Evolutionary conservation across 768 basidiomycete genomes (phyloP), one percentile per base, ranked within the genome.

Genomic region (Suillus spraguei): DNA sequence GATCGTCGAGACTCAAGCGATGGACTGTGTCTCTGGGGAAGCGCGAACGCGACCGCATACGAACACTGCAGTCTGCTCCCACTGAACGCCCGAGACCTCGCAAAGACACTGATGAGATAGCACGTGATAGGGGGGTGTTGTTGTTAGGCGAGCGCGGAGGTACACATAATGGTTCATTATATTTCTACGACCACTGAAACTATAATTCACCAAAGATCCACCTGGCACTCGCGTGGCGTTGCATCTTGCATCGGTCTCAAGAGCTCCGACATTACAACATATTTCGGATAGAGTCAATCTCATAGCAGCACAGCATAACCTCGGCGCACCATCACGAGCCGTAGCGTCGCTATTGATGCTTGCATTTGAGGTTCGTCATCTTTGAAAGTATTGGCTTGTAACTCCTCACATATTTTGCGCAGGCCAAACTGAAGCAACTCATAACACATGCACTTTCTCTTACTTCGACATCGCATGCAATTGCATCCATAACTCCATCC

Each of bases 341-440:
- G 92, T 91, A 8, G 80, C 90, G 14, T 80, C 86, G 3, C 79
- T 94, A 3, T 84, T 93, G 82, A 86, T 87, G 74, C 82, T 92
- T 55, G 92, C 92, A 2, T 89, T 87, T 68, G 91, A 94, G 81
- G 91, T 90, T 64, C 11, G 78, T 72, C 20, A 58, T 9, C 16
- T 13, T 41, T 41, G 38, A 20, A 24, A 32, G 10, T 32, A 41
- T 58, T 32, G 24, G n/a, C 11, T 20, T 41, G 24, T 17, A 6
- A 42, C 39, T n/a, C n/a, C 24, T 35, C 55, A 59, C 14, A 36
- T 36, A 14, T 58, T 41, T 28, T 28, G 44, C 39, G 17, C 65
- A 92, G 91, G 90, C 90, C 20, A 91, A 92, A 71, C 81, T 94
- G 5, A 94, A 94, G 70, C 90, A 93, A 63, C 83, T 94, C 33